phyloP scores from a whole-genome alignment of 768 basidiomycete genomes.

The Phaeotremella fagi region DNA sequence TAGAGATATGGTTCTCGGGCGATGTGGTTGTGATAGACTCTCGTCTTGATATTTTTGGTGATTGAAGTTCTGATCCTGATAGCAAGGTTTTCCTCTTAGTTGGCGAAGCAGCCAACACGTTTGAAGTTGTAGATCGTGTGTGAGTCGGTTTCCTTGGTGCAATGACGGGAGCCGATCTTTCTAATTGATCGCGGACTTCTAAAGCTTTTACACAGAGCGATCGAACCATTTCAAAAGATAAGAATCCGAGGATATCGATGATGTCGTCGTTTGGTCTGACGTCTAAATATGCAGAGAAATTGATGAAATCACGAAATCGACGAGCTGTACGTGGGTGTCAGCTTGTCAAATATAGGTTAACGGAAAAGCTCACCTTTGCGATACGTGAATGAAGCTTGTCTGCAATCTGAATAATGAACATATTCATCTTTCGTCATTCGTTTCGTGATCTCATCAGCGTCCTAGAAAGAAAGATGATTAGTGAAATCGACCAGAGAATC shows the following conservation, averaged over 20 bases:
- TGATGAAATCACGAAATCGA: slow-evolving; percentile 90
- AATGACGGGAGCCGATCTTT: neutral
- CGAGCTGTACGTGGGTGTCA: slow-evolving; percentile 57
- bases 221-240: slow-evolving; percentile 95
- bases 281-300: slow-evolving; percentile 78
- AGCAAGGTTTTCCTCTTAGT: slow-evolving; percentile 2
- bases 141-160: neutral
- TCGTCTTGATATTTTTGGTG: neutral
- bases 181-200: slow-evolving; percentile 53
- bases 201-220: slow-evolving; percentile 84
- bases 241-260: slow-evolving; percentile 91
- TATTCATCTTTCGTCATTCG: slow-evolving; percentile 97
- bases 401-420: slow-evolving; percentile 92
- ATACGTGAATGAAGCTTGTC: slow-evolving; percentile 94
- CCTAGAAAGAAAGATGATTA: too few species aligned
- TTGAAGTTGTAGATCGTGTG: neutral
- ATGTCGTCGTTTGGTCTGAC: slow-evolving; percentile 90
- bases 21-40: slow-evolving; percentile 9
- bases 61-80: neutral
- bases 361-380: slow-evolving; percentile 69
- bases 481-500: too few species aligned
- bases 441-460: slow-evolving; percentile 89
- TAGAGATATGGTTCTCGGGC: slow-evolving; percentile 44
- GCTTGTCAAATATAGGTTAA: neutral
- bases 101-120: neutral